Conservation (phyloP, 2,329 filamentous ascomycete species). For the Aspergillus luchuensis region DNA sequence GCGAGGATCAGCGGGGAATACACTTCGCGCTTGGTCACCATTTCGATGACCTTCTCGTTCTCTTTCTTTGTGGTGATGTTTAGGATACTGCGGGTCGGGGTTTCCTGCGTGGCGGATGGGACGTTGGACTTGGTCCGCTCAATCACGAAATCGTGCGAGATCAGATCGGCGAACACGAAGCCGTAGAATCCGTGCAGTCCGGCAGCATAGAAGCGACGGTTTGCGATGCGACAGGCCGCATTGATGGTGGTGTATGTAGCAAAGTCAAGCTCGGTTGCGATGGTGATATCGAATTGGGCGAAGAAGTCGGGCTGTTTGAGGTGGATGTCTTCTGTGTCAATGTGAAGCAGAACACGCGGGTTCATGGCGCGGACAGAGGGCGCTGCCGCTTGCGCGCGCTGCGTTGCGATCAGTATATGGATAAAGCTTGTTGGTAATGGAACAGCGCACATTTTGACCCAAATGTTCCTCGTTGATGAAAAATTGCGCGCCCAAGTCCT, state of each 20-base stretch:
- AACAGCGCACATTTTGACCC: constrained; percentile 66
- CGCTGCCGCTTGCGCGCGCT: constrained; percentile 77
- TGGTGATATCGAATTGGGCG: constrained; percentile 76
- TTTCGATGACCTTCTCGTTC: constrained; percentile 73
- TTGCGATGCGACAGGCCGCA: constrained; percentile 76
- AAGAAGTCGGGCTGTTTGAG: constrained; percentile 74
- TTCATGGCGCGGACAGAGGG: constrained; percentile 83
- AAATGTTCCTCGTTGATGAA: constrained; percentile 73
- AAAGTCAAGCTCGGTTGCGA: constrained; percentile 85
- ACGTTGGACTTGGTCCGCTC: constrained; percentile 82
- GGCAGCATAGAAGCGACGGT: constrained; percentile 84
- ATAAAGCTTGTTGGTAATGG: background rate
- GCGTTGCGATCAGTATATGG: constrained; percentile 13
- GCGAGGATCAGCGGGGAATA: constrained; percentile 89
- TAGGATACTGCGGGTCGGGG: constrained; percentile 74
- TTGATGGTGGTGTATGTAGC: constrained; percentile 77
- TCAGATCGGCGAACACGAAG: constrained; percentile 91
- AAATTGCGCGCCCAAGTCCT: constrained; percentile 81
- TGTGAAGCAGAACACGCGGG: constrained; percentile 76
- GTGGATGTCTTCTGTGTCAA: constrained; percentile 68
- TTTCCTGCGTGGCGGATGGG: constrained; percentile 65
- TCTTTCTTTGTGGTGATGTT: constrained; percentile 69
- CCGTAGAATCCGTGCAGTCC: constrained; percentile 88
- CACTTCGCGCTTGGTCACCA: constrained; percentile 86
- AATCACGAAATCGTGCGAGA: constrained; percentile 86